These are phyloP conservation scores for Arthrobotrys conoides DNA, from an alignment of 2,329 filamentous ascomycete species.

Conservation along the genomic window DNA sequence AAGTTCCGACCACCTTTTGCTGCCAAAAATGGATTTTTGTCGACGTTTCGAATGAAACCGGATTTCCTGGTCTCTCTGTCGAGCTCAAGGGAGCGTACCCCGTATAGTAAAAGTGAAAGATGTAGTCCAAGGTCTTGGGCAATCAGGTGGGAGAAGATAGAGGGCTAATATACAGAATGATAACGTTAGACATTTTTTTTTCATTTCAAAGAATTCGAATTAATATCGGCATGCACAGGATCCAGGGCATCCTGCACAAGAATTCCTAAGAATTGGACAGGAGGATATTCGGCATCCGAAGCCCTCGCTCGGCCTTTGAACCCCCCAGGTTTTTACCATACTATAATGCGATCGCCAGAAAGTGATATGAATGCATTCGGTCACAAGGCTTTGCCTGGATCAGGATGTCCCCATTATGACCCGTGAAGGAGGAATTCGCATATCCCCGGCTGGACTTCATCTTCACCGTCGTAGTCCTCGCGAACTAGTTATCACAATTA, in stretches of 20 bases:
- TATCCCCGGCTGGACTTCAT: not conserved
- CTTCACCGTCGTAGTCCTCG: not conserved
- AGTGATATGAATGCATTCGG: slow-evolving; percentile 23
- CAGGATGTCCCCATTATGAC: slow-evolving; percentile 4
- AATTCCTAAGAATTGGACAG: not conserved
- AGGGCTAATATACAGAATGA: slow-evolving; percentile 7
- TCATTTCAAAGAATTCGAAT: not conserved
- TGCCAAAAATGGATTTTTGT: slow-evolving; percentile 25
- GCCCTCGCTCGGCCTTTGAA: not conserved
- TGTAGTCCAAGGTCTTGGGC: not conserved
- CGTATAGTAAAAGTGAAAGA: not conserved
- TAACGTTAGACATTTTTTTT: slow-evolving; percentile 12
- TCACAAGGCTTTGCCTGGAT: slow-evolving; percentile 14
- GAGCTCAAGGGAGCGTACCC: not conserved
- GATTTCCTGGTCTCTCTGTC: not conserved
- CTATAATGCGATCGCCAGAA: slow-evolving; percentile 8
- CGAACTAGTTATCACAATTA: not conserved
- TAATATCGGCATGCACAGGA: not conserved
- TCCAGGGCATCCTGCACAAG: not conserved
- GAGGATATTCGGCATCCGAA: slow-evolving; percentile 13
- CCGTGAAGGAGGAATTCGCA: slow-evolving; percentile 4
- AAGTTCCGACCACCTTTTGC: slow-evolving; percentile 16
- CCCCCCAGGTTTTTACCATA: not conserved
- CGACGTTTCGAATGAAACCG: slow-evolving; percentile 8
- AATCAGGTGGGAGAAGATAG: not conserved